phyloP scores from a whole-genome alignment of 2,329 filamentous ascomycete species.

The Podosphaera aphanis region DNA sequence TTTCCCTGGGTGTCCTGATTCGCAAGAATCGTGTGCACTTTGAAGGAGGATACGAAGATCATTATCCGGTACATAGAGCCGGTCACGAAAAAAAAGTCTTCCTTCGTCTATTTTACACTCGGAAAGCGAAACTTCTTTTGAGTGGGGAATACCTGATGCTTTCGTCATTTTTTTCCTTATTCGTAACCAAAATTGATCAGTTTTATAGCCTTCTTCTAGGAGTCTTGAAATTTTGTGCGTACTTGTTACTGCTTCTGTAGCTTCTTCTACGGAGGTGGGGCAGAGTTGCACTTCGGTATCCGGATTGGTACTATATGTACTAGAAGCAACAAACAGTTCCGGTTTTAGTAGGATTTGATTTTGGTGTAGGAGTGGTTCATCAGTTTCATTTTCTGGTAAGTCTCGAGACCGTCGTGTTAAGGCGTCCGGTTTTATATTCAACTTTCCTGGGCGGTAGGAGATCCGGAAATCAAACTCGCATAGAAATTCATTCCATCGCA shows the following conservation, averaged over 20 bases:
- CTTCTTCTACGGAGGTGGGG: background rate
- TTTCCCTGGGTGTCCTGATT: too few species aligned
- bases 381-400: background rate
- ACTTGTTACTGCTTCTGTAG: too few species aligned
- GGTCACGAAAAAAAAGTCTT: too few species aligned
- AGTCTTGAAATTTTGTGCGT: too few species aligned
- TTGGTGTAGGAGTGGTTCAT: background rate
- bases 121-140: too few species aligned
- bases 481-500: background rate
- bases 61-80: background rate
- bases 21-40: background rate
- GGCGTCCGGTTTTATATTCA: background rate
- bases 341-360: background rate
- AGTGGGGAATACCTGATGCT: too few species aligned
- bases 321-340: background rate
- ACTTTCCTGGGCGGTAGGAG: background rate
- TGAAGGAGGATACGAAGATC: background rate
- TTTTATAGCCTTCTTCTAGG: too few species aligned
- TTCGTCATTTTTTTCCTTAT: too few species aligned
- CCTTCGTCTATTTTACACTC: too few species aligned
- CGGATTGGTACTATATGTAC: background rate
- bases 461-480: background rate
- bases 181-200: too few species aligned
- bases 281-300: background rate
- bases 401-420: background rate